These are phyloP conservation scores for Boechera stricta DNA, from an alignment of 345 rosid genomes.

Conservation along the genomic window DNA sequence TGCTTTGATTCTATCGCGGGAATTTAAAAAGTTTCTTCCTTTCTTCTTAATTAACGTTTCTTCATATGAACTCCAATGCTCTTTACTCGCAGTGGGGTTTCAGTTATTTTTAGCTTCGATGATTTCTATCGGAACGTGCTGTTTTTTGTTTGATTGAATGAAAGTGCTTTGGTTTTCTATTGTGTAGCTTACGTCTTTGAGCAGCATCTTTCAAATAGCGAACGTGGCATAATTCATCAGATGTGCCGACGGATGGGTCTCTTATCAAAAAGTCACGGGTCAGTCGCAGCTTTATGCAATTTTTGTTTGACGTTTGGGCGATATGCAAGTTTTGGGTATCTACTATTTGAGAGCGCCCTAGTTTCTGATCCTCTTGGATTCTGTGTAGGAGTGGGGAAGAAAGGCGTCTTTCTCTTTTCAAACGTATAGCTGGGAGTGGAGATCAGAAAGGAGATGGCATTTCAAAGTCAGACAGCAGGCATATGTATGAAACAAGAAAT, in stretches of 20 bases:
- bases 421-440: conserved; percentile 20
- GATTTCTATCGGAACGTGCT: conserved; percentile 10
- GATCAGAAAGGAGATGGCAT: background rate
- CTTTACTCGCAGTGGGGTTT: background rate
- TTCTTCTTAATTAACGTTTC: background rate
- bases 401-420: conserved; percentile 63
- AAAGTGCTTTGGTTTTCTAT: conserved; percentile 18
- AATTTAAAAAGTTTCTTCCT: background rate
- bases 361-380: conserved; percentile 38
- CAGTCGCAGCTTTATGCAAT: conserved; percentile 44
- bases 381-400: conserved; percentile 58
- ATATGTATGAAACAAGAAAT: background rate
- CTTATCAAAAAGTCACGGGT: conserved; percentile 85
- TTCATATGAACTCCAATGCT: background rate
- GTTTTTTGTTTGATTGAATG: conserved; percentile 14
- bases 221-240: conserved; percentile 75
- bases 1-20: background rate
- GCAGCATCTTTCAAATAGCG: conserved; percentile 43
- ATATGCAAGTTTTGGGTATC: background rate
- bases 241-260: conserved; percentile 71
- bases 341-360: background rate
- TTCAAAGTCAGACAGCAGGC: background rate
- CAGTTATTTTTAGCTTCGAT: background rate
- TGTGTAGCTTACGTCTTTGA: conserved; percentile 53
- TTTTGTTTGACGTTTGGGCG: background rate